Base-by-base conservation (phyloP, 2,329 filamentous ascomycete genomes). In the Aspergillus fijiensis region DNA sequence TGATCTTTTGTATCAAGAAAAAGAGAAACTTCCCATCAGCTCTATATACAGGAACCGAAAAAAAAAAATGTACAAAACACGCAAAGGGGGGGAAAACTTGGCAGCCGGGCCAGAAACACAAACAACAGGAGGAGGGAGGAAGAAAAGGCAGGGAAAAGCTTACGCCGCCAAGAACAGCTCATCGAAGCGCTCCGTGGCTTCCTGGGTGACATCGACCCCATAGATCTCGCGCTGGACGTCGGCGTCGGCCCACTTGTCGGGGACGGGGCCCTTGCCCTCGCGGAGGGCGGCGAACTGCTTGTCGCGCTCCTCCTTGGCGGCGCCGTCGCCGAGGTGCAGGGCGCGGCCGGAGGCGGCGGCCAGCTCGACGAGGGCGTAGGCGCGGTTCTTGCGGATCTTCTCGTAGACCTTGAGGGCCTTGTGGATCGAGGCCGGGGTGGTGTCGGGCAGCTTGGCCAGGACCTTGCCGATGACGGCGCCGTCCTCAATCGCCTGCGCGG, bases 211-310 rank as follows among this genome's bases (percentile, higher is more conserved):
- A 73, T 89, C 86, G 68, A 87, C 81, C 11, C 83, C 82, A 73
- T 89, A 89, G 61, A 89, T 84, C 80, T 84, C 83, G 72, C 83
- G 81, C 74, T 89, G 87, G 48, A 89, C 85, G 67, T 89, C 87
- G 10, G 86, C 85, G 72, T 87, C 88, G 3, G 86, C 86, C 87
- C 87, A 89, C 77, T 88, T 89, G 75, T 89, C 87, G 10, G 76
- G 76, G 9, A 76, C 76, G 21, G 78, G 80, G 1, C 80, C 80
- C 69, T 80, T 82, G 57, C 76, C 76, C 65, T 77, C 70, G 63
- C 78, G 80, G 62, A 84, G 78, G 56, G 82, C 81, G 57, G 80
- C 81, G 70, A 87, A 87, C 55, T 81, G 76, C 70, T 77, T 81
- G 64, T 87, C 84, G 4, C 84, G 74, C 71, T 85, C 82, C 66